A percentile compares a stretch with the other conserved stretches of the same genome.
phyloP scores from a whole-genome alignment of 352 stramenopile genomes.

The Pythium chondricola region DNA sequence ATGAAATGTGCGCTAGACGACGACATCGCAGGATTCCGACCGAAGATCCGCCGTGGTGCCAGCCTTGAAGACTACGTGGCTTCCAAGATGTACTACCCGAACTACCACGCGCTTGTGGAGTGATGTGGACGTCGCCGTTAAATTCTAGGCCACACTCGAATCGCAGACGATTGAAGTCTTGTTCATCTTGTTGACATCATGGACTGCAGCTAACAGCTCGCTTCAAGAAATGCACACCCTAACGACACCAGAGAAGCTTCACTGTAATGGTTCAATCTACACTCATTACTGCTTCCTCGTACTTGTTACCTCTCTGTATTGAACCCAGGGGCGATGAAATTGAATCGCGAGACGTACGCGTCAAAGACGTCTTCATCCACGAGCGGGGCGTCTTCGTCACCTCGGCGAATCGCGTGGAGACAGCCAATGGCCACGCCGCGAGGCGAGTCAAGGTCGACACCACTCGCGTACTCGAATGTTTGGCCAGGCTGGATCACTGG shows the following conservation, averaged over 20 bases:
- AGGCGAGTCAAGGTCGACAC: conserved; percentile 66
- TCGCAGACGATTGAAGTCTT: no score
- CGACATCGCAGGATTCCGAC: conserved; percentile 76
- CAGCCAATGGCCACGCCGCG: conserved; percentile 55
- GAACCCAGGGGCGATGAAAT: conserved; percentile 27
- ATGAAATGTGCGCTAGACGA: conserved; percentile 87
- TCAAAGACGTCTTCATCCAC: conserved; percentile 49
- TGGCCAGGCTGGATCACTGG: conserved; percentile 56
- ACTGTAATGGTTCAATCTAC: no score
- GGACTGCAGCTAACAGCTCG: no score
- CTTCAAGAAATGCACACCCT: no score
- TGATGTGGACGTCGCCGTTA: conserved; percentile 18
- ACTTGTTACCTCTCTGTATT: conserved; percentile 2
- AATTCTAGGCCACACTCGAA: no score
- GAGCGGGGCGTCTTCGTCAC: conserved; percentile 11
- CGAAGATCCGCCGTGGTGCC: conserved; percentile 54
- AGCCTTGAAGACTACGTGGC: conserved; percentile 88
- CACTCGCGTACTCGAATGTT: conserved; percentile 76
- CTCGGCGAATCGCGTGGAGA: conserved; percentile 39
- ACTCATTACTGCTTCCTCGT: no score
- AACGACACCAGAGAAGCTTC: no score
- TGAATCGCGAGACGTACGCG: conserved; percentile 61
- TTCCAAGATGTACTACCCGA: conserved; percentile 94
- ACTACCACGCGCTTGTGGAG: conserved; percentile 92
- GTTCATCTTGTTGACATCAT: no score